Conservation (phyloP, 805 yeast species). For the Wickerhamomyces canadensis region DNA sequence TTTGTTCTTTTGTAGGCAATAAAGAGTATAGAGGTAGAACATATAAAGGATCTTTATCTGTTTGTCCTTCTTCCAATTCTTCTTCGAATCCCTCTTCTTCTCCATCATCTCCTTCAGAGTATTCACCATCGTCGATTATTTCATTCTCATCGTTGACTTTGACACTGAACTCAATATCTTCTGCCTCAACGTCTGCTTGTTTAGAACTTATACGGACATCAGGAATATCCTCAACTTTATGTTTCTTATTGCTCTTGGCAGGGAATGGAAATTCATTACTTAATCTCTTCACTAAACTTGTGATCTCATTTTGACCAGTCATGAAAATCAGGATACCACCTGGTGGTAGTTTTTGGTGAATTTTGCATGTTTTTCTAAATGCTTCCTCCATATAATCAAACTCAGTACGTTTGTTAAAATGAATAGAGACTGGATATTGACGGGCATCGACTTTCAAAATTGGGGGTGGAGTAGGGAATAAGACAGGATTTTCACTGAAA, state of each 20-base stretch:
- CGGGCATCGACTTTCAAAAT: slow-evolving; percentile 85
- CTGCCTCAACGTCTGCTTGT: slow-evolving; percentile 73
- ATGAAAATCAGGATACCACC: slow-evolving; percentile 91
- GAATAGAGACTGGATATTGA: slow-evolving; percentile 89
- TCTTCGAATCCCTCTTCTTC: slow-evolving; percentile 66
- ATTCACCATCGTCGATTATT: slow-evolving; percentile 32
- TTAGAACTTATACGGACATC: slow-evolving; percentile 49
- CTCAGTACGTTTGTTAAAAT: slow-evolving; percentile 77
- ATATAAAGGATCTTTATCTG: slow-evolving; percentile 71
- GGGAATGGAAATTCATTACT: slow-evolving; percentile 62
- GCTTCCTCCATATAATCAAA: slow-evolving; percentile 84
- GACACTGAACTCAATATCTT: slow-evolving; percentile 76
- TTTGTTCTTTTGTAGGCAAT: slow-evolving; percentile 90
- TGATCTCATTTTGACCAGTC: slow-evolving; percentile 94
- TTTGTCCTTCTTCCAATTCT: slow-evolving; percentile 61
- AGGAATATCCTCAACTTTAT: slow-evolving; percentile 29
- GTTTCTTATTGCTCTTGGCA: slow-evolving; percentile 20
- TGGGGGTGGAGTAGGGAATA: slow-evolving; percentile 78
- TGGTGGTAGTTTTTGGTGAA: slow-evolving; percentile 80
- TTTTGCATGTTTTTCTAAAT: slow-evolving; percentile 75
- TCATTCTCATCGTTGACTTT: slow-evolving; percentile 28
- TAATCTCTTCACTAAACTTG: slow-evolving; percentile 63
- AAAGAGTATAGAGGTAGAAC: slow-evolving; percentile 91
- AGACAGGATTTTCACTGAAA: slow-evolving; percentile 71
- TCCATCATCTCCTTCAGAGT: slow-evolving; percentile 33